phyloP scores from a whole-genome alignment of 176 grass and related monocot species.

The Elymus sibiricus region DNA sequence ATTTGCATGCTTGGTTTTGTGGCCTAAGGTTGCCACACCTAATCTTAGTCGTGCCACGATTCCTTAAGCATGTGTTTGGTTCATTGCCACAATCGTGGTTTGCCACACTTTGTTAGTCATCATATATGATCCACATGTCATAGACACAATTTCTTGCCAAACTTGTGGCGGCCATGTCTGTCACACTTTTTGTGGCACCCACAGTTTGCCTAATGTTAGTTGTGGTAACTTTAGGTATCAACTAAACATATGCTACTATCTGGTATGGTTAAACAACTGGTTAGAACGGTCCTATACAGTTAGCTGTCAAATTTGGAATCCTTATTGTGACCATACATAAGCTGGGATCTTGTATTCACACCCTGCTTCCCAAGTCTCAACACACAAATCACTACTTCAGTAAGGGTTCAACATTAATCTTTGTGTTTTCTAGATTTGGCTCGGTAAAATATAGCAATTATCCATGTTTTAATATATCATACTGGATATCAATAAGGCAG shows the following conservation, averaged over 20 bases:
- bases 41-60: no score
- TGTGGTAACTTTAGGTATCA: not conserved
- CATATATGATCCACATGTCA: not conserved
- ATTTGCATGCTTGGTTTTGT: no score
- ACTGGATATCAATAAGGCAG: not conserved
- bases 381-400: not conserved
- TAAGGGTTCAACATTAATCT: not conserved
- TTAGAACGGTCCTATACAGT: not conserved
- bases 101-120: no score
- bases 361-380: not conserved
- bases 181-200: not conserved
- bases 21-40: no score
- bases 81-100: no score
- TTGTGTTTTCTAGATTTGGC: not conserved
- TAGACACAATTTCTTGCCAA: not conserved
- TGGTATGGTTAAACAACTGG: not conserved
- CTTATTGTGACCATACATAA: not conserved
- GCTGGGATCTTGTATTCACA: not conserved
- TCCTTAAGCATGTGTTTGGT: no score
- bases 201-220: not conserved
- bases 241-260: not conserved
- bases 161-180: not conserved
- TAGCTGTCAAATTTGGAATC: not conserved
- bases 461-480: not conserved
- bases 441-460: not conserved